Base-by-base conservation (phyloP, 495 filamentous ascomycete species). In the Alectoria sarmentosa region DNA sequence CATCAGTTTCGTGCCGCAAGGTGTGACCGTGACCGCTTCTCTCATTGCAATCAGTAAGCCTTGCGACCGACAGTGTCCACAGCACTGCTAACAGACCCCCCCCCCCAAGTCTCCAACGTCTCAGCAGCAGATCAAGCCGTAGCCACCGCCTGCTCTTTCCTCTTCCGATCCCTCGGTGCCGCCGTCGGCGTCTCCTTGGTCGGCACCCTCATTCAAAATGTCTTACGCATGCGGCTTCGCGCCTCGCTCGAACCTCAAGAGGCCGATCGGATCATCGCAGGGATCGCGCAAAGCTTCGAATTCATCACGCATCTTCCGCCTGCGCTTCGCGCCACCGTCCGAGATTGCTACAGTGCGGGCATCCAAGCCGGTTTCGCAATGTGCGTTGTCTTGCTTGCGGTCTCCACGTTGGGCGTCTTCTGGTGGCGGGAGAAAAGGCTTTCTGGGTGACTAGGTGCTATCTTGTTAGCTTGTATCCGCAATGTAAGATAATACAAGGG, bases 81-180 rank as follows among this genome's bases (percentile, higher is more conserved):
- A 19, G 13, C 30, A 30, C 37, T 61, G 52, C 30, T 59, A 36
- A 58, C 56, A 8, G 19, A n/a, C n/a, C n/a, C n/a, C n/a, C n/a
- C n/a, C 19, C 19, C 19, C 55, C 41, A 37, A 67, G 64, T 66
- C 1, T 66, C 59, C 39, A 66, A 66, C 23, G 60, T 66, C 1
- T 44, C 58, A 42, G 58, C 65, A 49, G 60, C 48, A 23, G 66
- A 67, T 54, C 66, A 67, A 58, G 61, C 66, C 8, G 66, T 67
- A 37, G 66, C 66, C 5, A 67, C 62, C 4, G 66, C 66, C 19
- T 67, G 61, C 46, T 34, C 58, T 11, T 67, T 64, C 38, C 66
- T 67, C 17, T 67, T 67, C 54, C 61, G 66, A 23, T 60, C 62
- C 15, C 61, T 67, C 19, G 66, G 66, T n/a, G 34, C 56, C 42